Evolutionary conservation across 805 yeast species (phyloP).

Genomic region (Candida vaughaniae): DNA sequence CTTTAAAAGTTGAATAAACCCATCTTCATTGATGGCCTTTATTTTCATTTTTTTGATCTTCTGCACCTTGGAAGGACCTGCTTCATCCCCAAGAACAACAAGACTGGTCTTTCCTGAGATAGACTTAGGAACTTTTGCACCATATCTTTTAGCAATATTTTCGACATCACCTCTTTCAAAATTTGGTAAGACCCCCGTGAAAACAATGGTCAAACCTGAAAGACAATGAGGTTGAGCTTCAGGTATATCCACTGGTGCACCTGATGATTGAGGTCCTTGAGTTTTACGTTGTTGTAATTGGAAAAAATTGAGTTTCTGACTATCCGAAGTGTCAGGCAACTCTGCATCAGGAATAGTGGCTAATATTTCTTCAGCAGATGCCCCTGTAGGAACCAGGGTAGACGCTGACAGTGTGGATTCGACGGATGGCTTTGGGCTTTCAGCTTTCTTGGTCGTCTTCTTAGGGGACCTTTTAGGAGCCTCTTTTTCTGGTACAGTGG

Average conservation of each 20-base stretch:
- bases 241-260: conserved; percentile 54
- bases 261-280: conserved; percentile 29
- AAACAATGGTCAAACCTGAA: conserved; percentile 85
- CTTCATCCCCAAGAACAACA: conserved; percentile 91
- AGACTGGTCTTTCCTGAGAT: conserved; percentile 82
- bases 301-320: conserved; percentile 55
- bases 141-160: conserved; percentile 75
- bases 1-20: conserved; percentile 69
- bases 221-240: conserved; percentile 84
- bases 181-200: conserved; percentile 85
- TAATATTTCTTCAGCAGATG: conserved; percentile 55
- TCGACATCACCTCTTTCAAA: conserved; percentile 77
- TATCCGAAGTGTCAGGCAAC: conserved; percentile 53
- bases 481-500: background rate
- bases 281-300: conserved; percentile 37
- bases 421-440: background rate
- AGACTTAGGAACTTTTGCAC: conserved; percentile 86
- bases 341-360: conserved; percentile 73
- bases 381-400: conserved; percentile 16
- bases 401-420: too few species aligned
- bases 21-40: conserved; percentile 84
- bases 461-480: conserved; percentile 6
- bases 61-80: conserved; percentile 92
- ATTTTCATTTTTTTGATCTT: conserved; percentile 71
- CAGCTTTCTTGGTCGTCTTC: conserved; percentile 2